Evolutionary conservation across 176 grass and related monocot species (phyloP).

Genomic region (Musa beccarii): DNA sequence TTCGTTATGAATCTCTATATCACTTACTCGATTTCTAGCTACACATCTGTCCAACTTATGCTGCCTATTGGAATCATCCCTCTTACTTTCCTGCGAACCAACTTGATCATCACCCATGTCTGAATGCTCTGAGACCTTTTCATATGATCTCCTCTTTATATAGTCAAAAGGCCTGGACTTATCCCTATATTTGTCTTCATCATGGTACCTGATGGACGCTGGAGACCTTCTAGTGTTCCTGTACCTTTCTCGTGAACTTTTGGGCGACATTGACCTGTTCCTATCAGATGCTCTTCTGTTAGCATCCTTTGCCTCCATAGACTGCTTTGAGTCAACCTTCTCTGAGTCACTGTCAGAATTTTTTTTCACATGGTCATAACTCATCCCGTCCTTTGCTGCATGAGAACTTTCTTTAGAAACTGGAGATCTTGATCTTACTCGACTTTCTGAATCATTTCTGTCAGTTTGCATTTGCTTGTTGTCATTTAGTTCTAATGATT

Average conservation of each 20-base stretch:
- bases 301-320: slow-evolving; percentile 16
- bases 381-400: neutral
- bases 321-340: slow-evolving; percentile 17
- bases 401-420: slow-evolving; percentile 4
- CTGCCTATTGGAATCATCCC: slow-evolving; percentile 31
- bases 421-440: slow-evolving; percentile 7
- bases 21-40: slow-evolving; percentile 14
- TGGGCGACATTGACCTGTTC: slow-evolving; percentile 23
- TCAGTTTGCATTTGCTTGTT: slow-evolving; percentile 17
- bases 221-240: slow-evolving; percentile 2
- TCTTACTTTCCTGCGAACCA: slow-evolving; percentile 20
- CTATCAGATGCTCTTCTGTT: neutral
- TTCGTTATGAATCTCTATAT: slow-evolving; percentile 12
- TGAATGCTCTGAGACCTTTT: neutral
- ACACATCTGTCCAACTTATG: slow-evolving; percentile 25
- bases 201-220: slow-evolving; percentile 17
- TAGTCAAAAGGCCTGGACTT: slow-evolving; percentile 24
- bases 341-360: slow-evolving; percentile 1
- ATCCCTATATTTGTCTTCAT: slow-evolving; percentile 23
- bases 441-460: neutral
- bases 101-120: slow-evolving; percentile 17
- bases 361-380: neutral
- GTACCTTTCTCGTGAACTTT: slow-evolving; percentile 25
- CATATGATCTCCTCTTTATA: slow-evolving; percentile 2
- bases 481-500: slow-evolving; percentile 26